phyloP scores from a whole-genome alignment of 2,329 filamentous ascomycete species.

The Scedosporium apiospermum region DNA sequence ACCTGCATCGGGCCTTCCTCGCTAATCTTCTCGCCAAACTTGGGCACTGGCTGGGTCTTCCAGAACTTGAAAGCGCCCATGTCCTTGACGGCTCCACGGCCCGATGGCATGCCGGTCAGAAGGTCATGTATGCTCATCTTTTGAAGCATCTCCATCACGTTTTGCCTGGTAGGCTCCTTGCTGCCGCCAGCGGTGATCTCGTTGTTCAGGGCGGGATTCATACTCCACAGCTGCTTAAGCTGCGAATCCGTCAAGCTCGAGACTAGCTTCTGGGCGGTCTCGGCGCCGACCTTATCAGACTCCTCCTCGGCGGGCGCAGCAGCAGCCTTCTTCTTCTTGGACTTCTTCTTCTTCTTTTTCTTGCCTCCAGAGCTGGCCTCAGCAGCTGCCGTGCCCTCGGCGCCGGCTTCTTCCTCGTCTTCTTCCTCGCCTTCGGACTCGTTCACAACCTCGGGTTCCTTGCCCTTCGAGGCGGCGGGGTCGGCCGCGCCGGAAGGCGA shows the following conservation, averaged over 20 bases:
- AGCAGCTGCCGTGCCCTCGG: conserved; percentile 16
- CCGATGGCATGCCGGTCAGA: conserved; percentile 65
- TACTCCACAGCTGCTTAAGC: conserved; percentile 55
- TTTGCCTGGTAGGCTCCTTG: conserved; percentile 26
- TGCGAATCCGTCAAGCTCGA: conserved; percentile 45
- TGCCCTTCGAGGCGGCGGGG: conserved; percentile 23
- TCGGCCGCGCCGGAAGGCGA: conserved; percentile 20
- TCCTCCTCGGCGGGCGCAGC: conserved; percentile 32
- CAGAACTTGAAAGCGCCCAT: conserved; percentile 99
- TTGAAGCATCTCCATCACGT: conserved; percentile 45
- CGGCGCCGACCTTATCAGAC: conserved; percentile 10
- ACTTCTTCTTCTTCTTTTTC: conserved; percentile 49
- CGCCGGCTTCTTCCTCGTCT: conserved; percentile 25
- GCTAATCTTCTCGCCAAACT: conserved; percentile 55
- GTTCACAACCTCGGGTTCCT: conserved; percentile 36
- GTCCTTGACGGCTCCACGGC: conserved; percentile 85
- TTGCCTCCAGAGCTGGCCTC: conserved; percentile 16
- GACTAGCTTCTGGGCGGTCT: conserved; percentile 39
- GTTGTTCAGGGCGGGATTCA: conserved; percentile 63
- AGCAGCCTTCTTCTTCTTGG: conserved; percentile 56
- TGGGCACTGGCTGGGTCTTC: conserved; percentile 91
- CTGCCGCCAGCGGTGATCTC: conserved; percentile 32
- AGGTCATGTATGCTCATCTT: conserved; percentile 60
- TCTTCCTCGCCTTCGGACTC: conserved; percentile 28
- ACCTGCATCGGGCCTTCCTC: conserved; percentile 78